Evolutionary conservation across 169 alveolate species (phyloP), one percentile per base, ranked within the genome.

Genomic region (Cryptosporidium viatorum): DNA sequence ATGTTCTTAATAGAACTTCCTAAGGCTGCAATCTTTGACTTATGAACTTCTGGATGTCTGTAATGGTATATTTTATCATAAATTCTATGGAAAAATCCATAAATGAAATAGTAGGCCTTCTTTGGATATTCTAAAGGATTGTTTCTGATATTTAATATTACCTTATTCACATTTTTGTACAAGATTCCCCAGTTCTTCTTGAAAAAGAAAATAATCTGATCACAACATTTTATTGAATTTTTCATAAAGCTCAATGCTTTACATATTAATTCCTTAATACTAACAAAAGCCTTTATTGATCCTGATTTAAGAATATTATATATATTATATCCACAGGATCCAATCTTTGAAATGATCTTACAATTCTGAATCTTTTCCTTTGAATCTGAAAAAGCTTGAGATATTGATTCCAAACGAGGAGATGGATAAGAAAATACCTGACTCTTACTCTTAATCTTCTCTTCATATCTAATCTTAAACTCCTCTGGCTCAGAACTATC

Each of bases 1-100:
- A 73, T 73, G 21, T 58, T 73, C 68, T 55, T 73, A 3, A 73
- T 35, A 2, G 86, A 55, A 18, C 68, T 73, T 33, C 86, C 86
- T 16, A 73, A 33, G 16, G 70, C 62, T 10, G 86, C 31, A n/a
- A 73, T 73, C 52, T 59, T 73, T 4, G 86, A 73, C 37, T 51
- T 73, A 0, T 55, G 86, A 7, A 73, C 86, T 35, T 73, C 86
- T 16, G 86, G 86, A 73, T 73, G 86, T 23, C 86, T 73, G 37
- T 73, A 73, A 14, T 73, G 68, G 35, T 73, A 73, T 6, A 73
- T 73, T 35, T 31, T 73, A 6, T 52, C 39, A 41, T 73, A 73
- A n/a, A 73, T 73, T 12, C 70, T 52, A 55, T 73, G 70, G 71
- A 73, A 73, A n/a, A 73, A 52, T 18, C 86, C 86, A 26, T 73